These are phyloP conservation scores for Trichoderma simmonsii DNA, from an alignment of 2,329 filamentous ascomycete genomes.

Conservation along the genomic window DNA sequence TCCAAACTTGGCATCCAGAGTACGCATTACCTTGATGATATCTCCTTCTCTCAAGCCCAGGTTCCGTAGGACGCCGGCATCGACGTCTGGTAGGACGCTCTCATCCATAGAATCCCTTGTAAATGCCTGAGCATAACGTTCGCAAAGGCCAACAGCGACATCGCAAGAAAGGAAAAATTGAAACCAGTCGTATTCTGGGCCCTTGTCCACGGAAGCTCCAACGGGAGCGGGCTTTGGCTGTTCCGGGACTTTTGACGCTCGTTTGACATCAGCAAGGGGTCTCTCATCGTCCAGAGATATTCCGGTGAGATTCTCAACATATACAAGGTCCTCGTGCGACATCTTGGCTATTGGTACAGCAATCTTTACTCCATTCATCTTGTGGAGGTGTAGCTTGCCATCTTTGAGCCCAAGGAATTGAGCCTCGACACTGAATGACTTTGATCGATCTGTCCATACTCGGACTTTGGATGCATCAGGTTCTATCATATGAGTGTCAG, in stretches of 20 bases:
- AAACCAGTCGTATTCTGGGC: constrained; percentile 92
- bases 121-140: constrained; percentile 90
- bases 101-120: constrained; percentile 92
- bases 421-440: constrained; percentile 95
- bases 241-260: constrained; percentile 37
- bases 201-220: constrained; percentile 61
- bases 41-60: constrained; percentile 95
- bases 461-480: constrained; percentile 80
- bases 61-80: constrained; percentile 75
- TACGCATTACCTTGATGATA: constrained; percentile 91
- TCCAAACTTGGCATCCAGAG: constrained; percentile 74
- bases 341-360: constrained; percentile 94
- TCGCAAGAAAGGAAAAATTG: constrained; percentile 95
- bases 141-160: constrained; percentile 87
- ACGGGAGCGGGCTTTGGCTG: constrained; percentile 37
- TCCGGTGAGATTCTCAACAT: constrained; percentile 84
- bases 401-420: constrained; percentile 94
- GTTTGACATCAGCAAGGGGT: constrained; percentile 80
- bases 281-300: constrained; percentile 92
- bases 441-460: constrained; percentile 92
- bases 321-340: constrained; percentile 92
- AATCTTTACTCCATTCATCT: constrained; percentile 97
- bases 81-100: constrained; percentile 85
- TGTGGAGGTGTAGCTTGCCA: constrained; percentile 96
- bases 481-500: constrained; percentile 48